A percentile compares a stretch with the other conserved stretches of the same genome.
Evolutionary conservation across 805 yeast genomes (phyloP).

Genomic region (Kodamaea leandrae): DNA sequence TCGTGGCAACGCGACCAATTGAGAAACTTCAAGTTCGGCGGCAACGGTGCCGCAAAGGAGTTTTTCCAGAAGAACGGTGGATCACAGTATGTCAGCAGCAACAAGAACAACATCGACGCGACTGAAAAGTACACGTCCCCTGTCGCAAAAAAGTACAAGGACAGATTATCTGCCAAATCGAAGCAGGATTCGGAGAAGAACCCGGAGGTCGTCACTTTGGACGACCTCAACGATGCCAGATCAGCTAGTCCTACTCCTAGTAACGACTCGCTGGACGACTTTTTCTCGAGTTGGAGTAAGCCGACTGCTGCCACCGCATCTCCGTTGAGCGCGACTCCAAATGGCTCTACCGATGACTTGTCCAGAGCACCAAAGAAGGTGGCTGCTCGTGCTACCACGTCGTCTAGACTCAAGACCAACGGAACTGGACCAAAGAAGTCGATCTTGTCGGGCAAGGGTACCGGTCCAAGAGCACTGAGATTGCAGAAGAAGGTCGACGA

Average conservation of each 20-base stretch:
- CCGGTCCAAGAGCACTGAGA: conserved; percentile 55
- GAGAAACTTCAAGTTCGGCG: conserved; percentile 91
- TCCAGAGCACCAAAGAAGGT: conserved; percentile 8
- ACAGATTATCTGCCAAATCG: conserved; percentile 70
- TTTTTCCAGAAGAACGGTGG: conserved; percentile 86
- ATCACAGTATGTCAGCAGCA: conserved; percentile 51
- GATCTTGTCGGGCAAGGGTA: conserved; percentile 48
- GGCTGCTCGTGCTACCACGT: conserved; percentile 21
- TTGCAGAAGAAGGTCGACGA: conserved; percentile 49
- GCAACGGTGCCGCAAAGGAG: conserved; percentile 82
- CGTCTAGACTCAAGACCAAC: conserved; percentile 23
- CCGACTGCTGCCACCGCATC: conserved; percentile 35
- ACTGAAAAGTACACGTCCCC: conserved; percentile 75
- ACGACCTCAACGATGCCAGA: conserved; percentile 37
- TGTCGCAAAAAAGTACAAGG: conserved; percentile 78
- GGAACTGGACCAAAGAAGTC: conserved; percentile 27
- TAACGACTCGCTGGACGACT: conserved; percentile 67
- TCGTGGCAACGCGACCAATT: conserved; percentile 91
- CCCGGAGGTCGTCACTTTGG: conserved; percentile 74
- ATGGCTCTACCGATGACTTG: conserved; percentile 36
- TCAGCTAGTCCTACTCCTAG: conserved; percentile 33
- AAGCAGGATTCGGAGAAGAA: conserved; percentile 61
- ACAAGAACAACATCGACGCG: conserved; percentile 51
- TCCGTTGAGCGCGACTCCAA: conserved; percentile 48
- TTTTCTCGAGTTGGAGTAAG: conserved; percentile 88